These are phyloP conservation scores for Pichia sp. DNA, from an alignment of 1,139 yeast species.

Conservation along the genomic window DNA sequence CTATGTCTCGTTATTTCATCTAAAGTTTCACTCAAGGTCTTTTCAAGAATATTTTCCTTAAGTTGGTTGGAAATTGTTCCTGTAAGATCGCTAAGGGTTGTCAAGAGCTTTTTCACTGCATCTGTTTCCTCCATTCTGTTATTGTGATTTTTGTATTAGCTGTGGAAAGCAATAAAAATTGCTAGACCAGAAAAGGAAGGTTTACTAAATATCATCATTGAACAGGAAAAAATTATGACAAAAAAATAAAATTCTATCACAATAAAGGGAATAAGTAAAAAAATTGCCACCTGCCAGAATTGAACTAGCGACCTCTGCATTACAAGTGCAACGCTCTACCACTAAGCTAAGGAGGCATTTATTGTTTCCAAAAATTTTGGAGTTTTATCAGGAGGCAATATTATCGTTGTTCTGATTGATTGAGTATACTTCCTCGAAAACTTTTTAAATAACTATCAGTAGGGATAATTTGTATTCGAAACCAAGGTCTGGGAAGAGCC, in stretches of 20 bases:
- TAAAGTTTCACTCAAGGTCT: conserved; percentile 14
- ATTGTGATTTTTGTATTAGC: no score
- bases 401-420: no score
- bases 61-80: conserved; percentile 1
- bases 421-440: no score
- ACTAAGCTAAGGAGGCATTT: conserved; percentile 61
- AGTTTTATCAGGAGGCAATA: neutral
- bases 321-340: conserved; percentile 97
- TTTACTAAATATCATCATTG: no score
- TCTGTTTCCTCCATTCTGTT: conserved; percentile 8
- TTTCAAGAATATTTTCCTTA: conserved; percentile 10
- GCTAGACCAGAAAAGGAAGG: no score
- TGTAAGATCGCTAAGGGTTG: neutral
- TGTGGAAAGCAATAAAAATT: no score
- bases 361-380: neutral
- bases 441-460: no score
- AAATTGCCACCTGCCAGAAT: conserved; percentile 82
- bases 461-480: no score
- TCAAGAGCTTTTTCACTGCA: conserved; percentile 7
- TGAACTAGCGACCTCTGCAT: conserved; percentile 96
- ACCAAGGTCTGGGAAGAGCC: no score
- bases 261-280: no score
- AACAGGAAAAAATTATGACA: no score
- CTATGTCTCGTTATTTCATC: conserved; percentile 14
- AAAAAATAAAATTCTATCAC: no score